Evolutionary conservation across 2,329 filamentous ascomycete genomes (phyloP), one percentile per base, ranked within the genome.

Genomic region (Xylaria sp.): DNA sequence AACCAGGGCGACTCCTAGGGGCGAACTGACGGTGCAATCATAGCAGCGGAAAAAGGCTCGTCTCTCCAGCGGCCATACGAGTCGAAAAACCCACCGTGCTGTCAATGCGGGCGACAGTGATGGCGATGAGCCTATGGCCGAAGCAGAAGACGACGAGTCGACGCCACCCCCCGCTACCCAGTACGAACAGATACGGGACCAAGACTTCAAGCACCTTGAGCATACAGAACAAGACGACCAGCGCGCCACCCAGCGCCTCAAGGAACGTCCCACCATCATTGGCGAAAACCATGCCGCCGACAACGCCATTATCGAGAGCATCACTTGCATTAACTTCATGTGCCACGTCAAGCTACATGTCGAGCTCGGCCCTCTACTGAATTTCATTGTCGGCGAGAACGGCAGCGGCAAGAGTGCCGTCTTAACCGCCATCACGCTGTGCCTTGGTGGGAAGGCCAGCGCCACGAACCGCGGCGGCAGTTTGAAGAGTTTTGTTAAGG

Each of bases 321-420:
- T 98, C 64, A 92, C 90, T 45, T 97, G 94, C 78, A 88, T 89
- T 74, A 98, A 98, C 79, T 98, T 98, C 81, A 98, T 98, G 96
- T 98, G 95, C 76, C 96, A 99, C 78, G 85, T 89, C 53, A 90
- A 91, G 64, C 86, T 98, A 19, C 89, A 91, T 51, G 92, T 97
- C 68, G 88, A 92, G 65, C 85, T 99, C n/a, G 96, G 96, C 0
- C 96, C 96, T 0, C 84, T 98, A 45, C 97, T 99, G 79, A 99
- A 99, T 80, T 99, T 99, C 81, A 94, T 99, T 69, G 94, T 98
- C 64, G 96, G 96, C 17, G 94, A 97, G 79, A 99, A 99, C 78
- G 96, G 96, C 36, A 98, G 95, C 78, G 96, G 96, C 42, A 99
- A 99, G 83, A 99, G 96, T 79, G 96, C 96, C 2, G 92, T 98